These are phyloP conservation scores for Peronospora belbahrii DNA, from an alignment of 352 stramenopile species.

Conservation along the genomic window DNA sequence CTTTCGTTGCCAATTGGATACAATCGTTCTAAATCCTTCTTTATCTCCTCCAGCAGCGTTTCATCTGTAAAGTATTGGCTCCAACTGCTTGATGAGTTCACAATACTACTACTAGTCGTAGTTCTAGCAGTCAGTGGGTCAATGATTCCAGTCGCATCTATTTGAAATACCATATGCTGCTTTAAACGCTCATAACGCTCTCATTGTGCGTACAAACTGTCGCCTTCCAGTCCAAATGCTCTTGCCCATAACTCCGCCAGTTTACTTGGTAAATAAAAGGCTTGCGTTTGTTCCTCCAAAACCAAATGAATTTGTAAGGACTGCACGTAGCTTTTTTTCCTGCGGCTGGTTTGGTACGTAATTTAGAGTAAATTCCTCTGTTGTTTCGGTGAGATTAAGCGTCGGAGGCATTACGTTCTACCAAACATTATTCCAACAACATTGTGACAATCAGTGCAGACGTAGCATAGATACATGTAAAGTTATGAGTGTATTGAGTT, in stretches of 20 bases:
- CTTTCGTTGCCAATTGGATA: constrained; percentile 65
- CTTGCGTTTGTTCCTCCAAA: constrained; percentile 96
- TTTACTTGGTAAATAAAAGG: constrained; percentile 69
- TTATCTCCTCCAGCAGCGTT: constrained; percentile 66
- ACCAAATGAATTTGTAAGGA: constrained; percentile 95
- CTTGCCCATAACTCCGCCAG: constrained; percentile 13
- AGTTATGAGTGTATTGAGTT: background rate
- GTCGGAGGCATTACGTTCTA: constrained; percentile 90
- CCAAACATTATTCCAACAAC: background rate
- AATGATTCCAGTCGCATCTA: constrained; percentile 38
- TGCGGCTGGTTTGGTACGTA: constrained; percentile 68
- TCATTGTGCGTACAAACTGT: constrained; percentile 18
- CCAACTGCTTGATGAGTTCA: constrained; percentile 25
- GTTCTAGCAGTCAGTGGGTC: constrained; percentile 36
- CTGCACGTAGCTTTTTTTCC: constrained; percentile 65
- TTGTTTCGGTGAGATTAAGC: constrained; percentile 85
- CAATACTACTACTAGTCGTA: too few species aligned
- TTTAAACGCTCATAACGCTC: constrained; percentile 50
- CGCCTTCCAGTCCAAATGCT: constrained; percentile 19
- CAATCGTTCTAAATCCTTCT: constrained; percentile 69
- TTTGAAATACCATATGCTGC: constrained; percentile 54
- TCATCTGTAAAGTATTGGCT: constrained; percentile 68
- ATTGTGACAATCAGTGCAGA: background rate
- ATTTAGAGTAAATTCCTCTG: constrained; percentile 77
- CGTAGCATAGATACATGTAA: background rate